Evolutionary conservation across 371 early-diverging fungal genomes (phyloP).

Genomic region (Homolaphlyctis polyrhiza): DNA sequence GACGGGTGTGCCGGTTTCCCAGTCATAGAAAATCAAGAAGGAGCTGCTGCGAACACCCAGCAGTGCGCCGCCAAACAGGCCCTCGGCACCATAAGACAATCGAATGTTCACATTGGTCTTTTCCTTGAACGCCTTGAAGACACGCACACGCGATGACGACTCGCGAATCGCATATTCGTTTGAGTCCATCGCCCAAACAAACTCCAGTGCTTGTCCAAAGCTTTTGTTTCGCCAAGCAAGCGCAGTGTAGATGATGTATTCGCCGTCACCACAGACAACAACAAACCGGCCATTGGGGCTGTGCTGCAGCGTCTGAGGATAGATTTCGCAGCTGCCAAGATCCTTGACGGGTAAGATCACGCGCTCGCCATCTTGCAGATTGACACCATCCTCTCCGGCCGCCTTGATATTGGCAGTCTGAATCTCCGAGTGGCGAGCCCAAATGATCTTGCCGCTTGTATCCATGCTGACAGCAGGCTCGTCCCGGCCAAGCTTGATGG

Average conservation of each 20-base stretch:
- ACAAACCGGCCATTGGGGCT: conserved; percentile 94
- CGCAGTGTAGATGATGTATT: conserved; percentile 98
- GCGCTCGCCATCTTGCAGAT: conserved; percentile 87
- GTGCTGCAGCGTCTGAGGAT: conserved; percentile 93
- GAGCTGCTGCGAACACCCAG: conserved; percentile 80
- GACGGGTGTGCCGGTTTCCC: conserved; percentile 87
- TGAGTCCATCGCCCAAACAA: conserved; percentile 95
- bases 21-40: conserved; percentile 92
- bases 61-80: conserved; percentile 89
- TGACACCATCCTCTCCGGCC: conserved; percentile 45
- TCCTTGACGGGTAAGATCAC: conserved; percentile 84
- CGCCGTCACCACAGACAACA: conserved; percentile 97
- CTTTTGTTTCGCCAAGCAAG: conserved; percentile 98
- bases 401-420: conserved; percentile 90
- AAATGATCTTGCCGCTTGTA: conserved; percentile 91
- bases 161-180: conserved; percentile 95
- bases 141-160: conserved; percentile 74
- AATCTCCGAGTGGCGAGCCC: conserved; percentile 95
- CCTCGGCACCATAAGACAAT: conserved; percentile 79
- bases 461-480: conserved; percentile 98
- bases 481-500: conserved; percentile 89
- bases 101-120: conserved; percentile 57
- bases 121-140: conserved; percentile 93
- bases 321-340: conserved; percentile 95
- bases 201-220: conserved; percentile 91